Percentiles rank a stretch among this genome's conserved stretches.
Evolutionary conservation across 345 rosid species (phyloP).

Genomic region (Eutrema yunnanense): DNA sequence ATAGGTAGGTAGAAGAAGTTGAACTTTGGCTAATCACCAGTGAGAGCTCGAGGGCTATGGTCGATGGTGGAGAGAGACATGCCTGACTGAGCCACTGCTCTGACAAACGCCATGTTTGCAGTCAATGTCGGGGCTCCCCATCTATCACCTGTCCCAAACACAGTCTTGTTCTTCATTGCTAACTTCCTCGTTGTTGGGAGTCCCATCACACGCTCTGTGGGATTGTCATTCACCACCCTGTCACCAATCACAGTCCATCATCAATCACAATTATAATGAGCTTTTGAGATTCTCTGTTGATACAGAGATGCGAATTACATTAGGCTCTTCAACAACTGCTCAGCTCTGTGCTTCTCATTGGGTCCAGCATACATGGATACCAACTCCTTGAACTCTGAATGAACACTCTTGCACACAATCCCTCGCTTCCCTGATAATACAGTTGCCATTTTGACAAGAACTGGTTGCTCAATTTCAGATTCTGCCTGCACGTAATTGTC

Average conservation of each 20-base stretch:
- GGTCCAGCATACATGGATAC: slow-evolving; percentile 67
- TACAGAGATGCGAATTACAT: slow-evolving; percentile 39
- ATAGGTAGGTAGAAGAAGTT: neutral
- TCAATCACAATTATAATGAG: neutral
- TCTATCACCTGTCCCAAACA: slow-evolving; percentile 82
- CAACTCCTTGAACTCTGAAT: slow-evolving; percentile 59
- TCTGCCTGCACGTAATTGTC: slow-evolving; percentile 34
- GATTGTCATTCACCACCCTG: slow-evolving; percentile 72
- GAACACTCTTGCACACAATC: slow-evolving; percentile 53
- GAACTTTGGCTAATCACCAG: slow-evolving; percentile 41
- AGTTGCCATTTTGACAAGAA: slow-evolving; percentile 40
- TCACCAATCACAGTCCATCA: neutral
- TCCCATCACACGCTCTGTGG: slow-evolving; percentile 65
- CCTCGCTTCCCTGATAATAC: slow-evolving; percentile 49
- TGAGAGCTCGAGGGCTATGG: slow-evolving; percentile 85
- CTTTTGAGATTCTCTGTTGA: neutral
- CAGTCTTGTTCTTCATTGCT: slow-evolving; percentile 73
- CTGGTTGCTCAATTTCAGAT: slow-evolving; percentile 59
- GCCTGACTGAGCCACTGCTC: slow-evolving; percentile 91
- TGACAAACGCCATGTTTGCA: slow-evolving; percentile 81
- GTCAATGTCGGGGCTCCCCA: slow-evolving; percentile 82
- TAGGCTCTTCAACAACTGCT: slow-evolving; percentile 46
- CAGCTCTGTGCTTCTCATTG: slow-evolving; percentile 71
- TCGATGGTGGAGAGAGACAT: slow-evolving; percentile 67
- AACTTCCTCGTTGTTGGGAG: slow-evolving; percentile 90